A percentile compares a stretch with the other conserved stretches of the same genome.
phyloP scores from a whole-genome alignment of 768 basidiomycete species.

The Hygrocybe punicea region DNA sequence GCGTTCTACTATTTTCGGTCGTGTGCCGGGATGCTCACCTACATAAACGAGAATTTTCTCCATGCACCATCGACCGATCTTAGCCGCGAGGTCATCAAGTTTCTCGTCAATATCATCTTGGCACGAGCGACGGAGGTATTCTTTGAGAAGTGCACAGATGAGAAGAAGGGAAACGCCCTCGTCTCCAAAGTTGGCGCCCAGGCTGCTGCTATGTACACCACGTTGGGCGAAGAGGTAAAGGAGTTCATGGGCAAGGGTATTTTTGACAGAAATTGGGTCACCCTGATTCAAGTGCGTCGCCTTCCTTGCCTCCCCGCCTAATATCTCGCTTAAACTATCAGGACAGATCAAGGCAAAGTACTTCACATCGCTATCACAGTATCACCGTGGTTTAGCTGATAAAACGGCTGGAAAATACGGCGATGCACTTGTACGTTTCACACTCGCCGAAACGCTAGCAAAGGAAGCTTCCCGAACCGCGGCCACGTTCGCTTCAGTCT shows the following conservation, averaged over 20 bases:
- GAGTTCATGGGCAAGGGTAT: constrained; percentile 97
- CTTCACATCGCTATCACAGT: constrained; percentile 82
- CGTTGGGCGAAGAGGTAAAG: constrained; percentile 87
- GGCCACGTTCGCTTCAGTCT: constrained; percentile 64
- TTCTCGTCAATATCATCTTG: constrained; percentile 80
- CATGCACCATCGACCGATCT: constrained; percentile 97
- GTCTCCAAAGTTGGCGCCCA: constrained; percentile 83
- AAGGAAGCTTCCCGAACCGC: constrained; percentile 79
- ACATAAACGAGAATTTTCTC: constrained; percentile 99
- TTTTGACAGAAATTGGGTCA: constrained; percentile 92
- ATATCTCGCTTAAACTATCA: constrained; percentile 3
- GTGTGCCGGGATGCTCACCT: constrained; percentile 93
- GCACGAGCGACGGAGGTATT: constrained; percentile 97
- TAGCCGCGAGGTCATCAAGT: constrained; percentile 90
- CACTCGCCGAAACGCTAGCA: constrained; percentile 69
- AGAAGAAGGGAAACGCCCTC: constrained; percentile 80
- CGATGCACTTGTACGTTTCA: constrained; percentile 77
- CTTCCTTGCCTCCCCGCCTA: background rate
- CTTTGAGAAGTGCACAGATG: constrained; percentile 89
- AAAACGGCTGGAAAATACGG: constrained; percentile 75
- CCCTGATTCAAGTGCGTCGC: constrained; percentile 65
- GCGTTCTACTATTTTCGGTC: constrained; percentile 89
- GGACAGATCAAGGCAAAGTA: constrained; percentile 86
- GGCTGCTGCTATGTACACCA: constrained; percentile 74
- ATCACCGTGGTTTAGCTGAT: constrained; percentile 81